Evolutionary conservation across 306 rosid species (phyloP), one percentile per base, ranked within the genome.

Genomic region (Gillenia trifoliata): DNA sequence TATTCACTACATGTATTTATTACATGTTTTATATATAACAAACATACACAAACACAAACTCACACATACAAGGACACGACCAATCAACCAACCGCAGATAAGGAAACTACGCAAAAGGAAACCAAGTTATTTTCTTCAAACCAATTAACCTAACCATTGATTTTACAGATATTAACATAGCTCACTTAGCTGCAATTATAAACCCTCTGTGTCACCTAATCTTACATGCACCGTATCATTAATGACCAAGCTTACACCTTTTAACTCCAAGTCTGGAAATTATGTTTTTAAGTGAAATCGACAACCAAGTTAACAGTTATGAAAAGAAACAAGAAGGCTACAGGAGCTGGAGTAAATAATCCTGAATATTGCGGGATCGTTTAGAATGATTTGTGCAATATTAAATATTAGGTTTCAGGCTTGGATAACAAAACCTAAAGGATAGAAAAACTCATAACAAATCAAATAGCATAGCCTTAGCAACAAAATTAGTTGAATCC

Each of bases 321-420:
- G 11, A 34, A 13, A 70, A 20, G 5, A 49, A 69, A 13, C 6
- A 70, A n/a, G 3, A 30, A 69, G 3, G 47, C 30, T 30, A 70
- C 19, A 29, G 2, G 13, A 30, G 73, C 34, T 12, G 23, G 28
- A 56, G 36, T 10, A 22, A n/a, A 55, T 54, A 1, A 16, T 22
- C 31, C 33, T n/a, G 22, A 34, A 22, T 52, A 25, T 23, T 55
- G 31, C 64, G 11, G 64, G 33, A 52, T 54, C 33, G 34, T 17
- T 11, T 30, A 33, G 23, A n/a, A 33, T 28, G 50, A 28, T 70
- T 22, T 33, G 74, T 6, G 30, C 8, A 12, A 11, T 3, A 34
- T 47, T 60, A 54, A 45, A 70, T 29, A 70, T 19, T 47, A 4
- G 29, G 52, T 55, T 71, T 52, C n/a, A 70, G 74, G 49, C 50